Percentiles rank a stretch among this genome's conserved stretches.
These are phyloP conservation scores for Pyropia yezoensis DNA, from an alignment of 23 red algal species.

Conservation along the genomic window DNA sequence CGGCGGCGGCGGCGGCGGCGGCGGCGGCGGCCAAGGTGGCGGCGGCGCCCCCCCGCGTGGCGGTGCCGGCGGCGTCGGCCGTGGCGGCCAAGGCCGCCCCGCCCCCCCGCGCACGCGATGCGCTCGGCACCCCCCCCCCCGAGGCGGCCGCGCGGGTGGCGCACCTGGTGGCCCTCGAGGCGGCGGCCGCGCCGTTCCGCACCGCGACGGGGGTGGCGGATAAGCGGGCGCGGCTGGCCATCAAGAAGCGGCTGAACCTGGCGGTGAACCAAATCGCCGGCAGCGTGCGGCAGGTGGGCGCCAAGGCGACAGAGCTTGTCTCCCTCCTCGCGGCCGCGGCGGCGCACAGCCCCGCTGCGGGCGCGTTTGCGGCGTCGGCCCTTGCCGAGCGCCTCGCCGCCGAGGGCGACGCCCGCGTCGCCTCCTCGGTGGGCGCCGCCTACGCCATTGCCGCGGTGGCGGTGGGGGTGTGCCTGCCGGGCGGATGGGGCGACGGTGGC, in stretches of 20 bases:
- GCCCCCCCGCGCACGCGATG: too few species aligned
- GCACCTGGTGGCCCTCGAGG: too few species aligned
- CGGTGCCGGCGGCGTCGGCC: too few species aligned
- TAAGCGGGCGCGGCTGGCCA: slow-evolving; percentile 26
- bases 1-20: too few species aligned
- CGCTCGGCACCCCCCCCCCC: too few species aligned
- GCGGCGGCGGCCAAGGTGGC: too few species aligned
- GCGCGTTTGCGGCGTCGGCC: slow-evolving; percentile 7
- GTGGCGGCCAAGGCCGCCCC: too few species aligned
- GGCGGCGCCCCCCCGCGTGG: too few species aligned
- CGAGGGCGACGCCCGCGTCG: slow-evolving; percentile 41
- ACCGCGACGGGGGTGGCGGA: too few species aligned
- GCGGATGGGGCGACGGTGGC: too few species aligned
- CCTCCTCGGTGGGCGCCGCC: slow-evolving; percentile 11
- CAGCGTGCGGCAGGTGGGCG: slow-evolving; percentile 35
- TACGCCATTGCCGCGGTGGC: slow-evolving; percentile 35
- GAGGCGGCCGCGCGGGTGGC: too few species aligned
- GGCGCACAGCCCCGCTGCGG: slow-evolving; percentile 3
- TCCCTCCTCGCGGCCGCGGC: slow-evolving; percentile 12
- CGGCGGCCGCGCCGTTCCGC: too few species aligned
- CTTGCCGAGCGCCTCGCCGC: slow-evolving; percentile 27
- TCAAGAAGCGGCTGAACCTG: slow-evolving; percentile 68
- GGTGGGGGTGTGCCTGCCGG: slow-evolving; percentile 11
- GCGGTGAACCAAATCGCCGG: slow-evolving; percentile 76
- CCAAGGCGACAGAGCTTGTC: slow-evolving; percentile 30